Evolutionary conservation across 129 eudicot species (phyloP).

Genomic region (Oenanthe sinensis): DNA sequence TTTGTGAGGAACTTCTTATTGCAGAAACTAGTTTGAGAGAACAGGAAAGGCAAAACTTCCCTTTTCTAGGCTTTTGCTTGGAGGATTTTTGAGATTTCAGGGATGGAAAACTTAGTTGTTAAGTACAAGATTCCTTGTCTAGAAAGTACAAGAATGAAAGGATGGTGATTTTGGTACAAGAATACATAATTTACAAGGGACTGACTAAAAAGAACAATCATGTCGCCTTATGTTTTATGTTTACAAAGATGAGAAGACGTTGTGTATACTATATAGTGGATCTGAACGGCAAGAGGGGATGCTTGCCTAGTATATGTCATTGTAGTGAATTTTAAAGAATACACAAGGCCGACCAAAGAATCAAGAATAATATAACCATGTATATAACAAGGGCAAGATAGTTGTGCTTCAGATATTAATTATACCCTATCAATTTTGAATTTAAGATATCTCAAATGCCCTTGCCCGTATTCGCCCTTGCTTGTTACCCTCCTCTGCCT

Average conservation of each 20-base stretch:
- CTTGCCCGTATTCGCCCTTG: no score
- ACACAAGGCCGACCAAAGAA: background rate
- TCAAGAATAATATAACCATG: background rate
- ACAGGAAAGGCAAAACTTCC: no score
- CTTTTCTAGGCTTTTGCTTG: background rate
- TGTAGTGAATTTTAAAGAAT: background rate
- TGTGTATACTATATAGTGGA: background rate
- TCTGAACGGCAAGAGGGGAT: background rate
- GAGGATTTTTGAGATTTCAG: background rate
- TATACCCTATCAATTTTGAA: no score
- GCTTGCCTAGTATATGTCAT: background rate
- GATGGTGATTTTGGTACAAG: background rate
- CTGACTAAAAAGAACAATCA: background rate
- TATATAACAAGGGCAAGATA: background rate
- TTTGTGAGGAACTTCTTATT: background rate
- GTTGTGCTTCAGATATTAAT: background rate
- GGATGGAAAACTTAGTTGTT: background rate
- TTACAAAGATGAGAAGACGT: no score
- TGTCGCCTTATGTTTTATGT: background rate
- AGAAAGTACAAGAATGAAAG: background rate
- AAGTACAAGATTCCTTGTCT: background rate
- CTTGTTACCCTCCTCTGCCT: no score
- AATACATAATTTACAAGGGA: background rate
- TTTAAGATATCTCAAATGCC: no score
- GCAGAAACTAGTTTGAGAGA: background rate